Evolutionary conservation across 176 grass and related monocot genomes (phyloP).

Genomic region (Raddia distichophylla): DNA sequence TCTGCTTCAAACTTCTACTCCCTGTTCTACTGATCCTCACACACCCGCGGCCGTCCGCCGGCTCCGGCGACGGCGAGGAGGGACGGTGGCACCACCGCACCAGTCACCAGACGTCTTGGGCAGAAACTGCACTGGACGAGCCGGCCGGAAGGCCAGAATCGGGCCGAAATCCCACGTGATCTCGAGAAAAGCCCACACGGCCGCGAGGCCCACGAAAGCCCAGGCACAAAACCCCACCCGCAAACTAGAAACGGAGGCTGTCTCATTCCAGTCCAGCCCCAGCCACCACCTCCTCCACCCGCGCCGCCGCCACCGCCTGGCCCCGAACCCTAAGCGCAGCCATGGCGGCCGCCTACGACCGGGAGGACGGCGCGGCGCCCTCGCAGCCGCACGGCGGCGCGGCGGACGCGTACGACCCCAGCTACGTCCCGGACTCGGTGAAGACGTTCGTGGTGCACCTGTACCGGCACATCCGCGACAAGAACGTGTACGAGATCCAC

Average conservation of each 20-base stretch:
- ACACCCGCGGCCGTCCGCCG: too few species aligned
- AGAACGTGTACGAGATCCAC: conserved; percentile 99
- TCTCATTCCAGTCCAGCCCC: background rate
- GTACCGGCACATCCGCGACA: conserved; percentile 96
- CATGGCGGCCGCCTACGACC: conserved; percentile 57
- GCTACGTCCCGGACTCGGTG: conserved; percentile 92
- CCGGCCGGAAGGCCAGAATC: too few species aligned
- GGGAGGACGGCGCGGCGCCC: conserved; percentile 47
- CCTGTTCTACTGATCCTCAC: too few species aligned
- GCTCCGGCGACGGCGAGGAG: too few species aligned
- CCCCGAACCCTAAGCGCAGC: conserved; percentile 36
- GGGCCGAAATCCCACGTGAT: background rate
- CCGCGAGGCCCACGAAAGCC: background rate
- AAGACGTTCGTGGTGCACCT: conserved; percentile 96
- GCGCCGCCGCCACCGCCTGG: conserved; percentile 19
- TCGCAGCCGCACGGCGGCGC: conserved; percentile 39
- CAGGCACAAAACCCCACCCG: background rate
- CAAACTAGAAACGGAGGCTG: background rate
- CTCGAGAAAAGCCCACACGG: background rate
- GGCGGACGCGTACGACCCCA: conserved; percentile 67
- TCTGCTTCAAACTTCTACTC: too few species aligned
- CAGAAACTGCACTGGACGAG: background rate
- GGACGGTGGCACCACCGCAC: too few species aligned
- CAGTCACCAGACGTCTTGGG: background rate
- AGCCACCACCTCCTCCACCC: background rate